Evolutionary conservation across 2,329 filamentous ascomycete species (phyloP).

Genomic region (Gaeumannomyces tritici): DNA sequence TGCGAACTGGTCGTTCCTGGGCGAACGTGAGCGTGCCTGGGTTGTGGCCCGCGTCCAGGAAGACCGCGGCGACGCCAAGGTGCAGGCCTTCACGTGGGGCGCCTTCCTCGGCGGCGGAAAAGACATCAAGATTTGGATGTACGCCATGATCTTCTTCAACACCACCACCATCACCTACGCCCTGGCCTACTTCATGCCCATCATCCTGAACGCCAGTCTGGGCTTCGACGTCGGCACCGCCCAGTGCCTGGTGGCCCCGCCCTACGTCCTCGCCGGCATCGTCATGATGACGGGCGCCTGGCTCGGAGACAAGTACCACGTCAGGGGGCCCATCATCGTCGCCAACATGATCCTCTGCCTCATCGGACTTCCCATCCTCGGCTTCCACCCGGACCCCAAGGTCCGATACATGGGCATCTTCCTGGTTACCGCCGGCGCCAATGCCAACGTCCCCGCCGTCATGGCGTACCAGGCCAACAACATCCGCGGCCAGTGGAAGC

Average conservation of each 20-base stretch:
- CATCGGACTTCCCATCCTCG: constrained; percentile 64
- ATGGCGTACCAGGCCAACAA: constrained; percentile 84
- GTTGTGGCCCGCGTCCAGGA: constrained; percentile 42
- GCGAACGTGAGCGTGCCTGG: constrained; percentile 39
- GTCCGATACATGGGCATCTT: constrained; percentile 69
- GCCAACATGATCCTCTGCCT: constrained; percentile 57
- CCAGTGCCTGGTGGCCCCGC: constrained; percentile 64
- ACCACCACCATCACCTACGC: constrained; percentile 66
- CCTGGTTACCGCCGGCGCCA: constrained; percentile 65
- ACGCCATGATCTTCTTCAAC: constrained; percentile 51
- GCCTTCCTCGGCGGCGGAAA: constrained; percentile 35
- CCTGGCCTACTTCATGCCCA: constrained; percentile 69
- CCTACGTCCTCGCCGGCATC: constrained; percentile 55
- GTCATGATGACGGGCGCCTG: constrained; percentile 51
- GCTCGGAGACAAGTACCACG: constrained; percentile 55
- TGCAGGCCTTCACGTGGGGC: constrained; percentile 39
- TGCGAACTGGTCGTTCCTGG: constrained; percentile 42
- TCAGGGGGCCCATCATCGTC: constrained; percentile 57
- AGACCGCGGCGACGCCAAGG: constrained; percentile 47
- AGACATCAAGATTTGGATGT: constrained; percentile 53
- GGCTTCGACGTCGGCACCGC: constrained; percentile 53
- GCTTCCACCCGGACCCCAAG: constrained; percentile 45
- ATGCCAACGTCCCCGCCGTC: constrained; percentile 64
- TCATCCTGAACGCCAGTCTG: constrained; percentile 57
- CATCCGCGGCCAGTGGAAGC: constrained; percentile 81